Base-by-base conservation (phyloP, 352 stramenopile genomes). In the Pythium diclinum region DNA sequence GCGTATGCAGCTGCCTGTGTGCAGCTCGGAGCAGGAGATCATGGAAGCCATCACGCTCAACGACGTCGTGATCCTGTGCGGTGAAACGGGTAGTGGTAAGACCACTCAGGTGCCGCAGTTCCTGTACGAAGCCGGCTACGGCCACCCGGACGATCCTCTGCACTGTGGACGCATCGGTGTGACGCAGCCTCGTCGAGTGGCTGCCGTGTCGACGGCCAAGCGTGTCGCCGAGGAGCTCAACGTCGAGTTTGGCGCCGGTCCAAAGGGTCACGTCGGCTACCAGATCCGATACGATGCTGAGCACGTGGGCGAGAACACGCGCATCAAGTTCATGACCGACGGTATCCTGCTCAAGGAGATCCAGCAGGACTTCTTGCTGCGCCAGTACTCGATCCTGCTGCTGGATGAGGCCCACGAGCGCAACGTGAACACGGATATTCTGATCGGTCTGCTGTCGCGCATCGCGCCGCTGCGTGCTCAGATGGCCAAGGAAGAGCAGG, bases 261-360 rank as follows among this genome's bases (percentile, higher is more conserved):
- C 63, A 2, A 68, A 78, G 3, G 82, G 83, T 3, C 75, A 89
- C 36, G 97, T 99, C 9, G 92, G 94, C 6, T 99, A 99, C 77
- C 95, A 99, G 75, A 99, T 99, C 34, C 93, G 97, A 66, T 99
- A 99, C 71, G 98, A 99, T 75, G 89, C 81, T 6, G 90, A 91
- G 51, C 96, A 98, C 38, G 76, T 99, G 8, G 89, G 91, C 32
- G 59, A 83, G 23, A 69, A 87, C 21, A 99, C 94, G 16, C 83
- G 87, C 8, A 84, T 99, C 55, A 99, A 99, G 75, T 99, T 99
- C 73, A 99, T 99, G 97, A 99, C 97, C 6, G 97, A 99, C 71
- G 97, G 97, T 65, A 99, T 99, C 63, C 73, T 99, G 40, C 78
- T 99, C n/a, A 94, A 97, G 72, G 97, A 99, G 74, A 97, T 98